Percentiles rank a stretch among this genome's conserved stretches.
These are phyloP conservation scores for Penicillium sp. DNA, from an alignment of 2,329 filamentous ascomycete species.

Conservation along the genomic window DNA sequence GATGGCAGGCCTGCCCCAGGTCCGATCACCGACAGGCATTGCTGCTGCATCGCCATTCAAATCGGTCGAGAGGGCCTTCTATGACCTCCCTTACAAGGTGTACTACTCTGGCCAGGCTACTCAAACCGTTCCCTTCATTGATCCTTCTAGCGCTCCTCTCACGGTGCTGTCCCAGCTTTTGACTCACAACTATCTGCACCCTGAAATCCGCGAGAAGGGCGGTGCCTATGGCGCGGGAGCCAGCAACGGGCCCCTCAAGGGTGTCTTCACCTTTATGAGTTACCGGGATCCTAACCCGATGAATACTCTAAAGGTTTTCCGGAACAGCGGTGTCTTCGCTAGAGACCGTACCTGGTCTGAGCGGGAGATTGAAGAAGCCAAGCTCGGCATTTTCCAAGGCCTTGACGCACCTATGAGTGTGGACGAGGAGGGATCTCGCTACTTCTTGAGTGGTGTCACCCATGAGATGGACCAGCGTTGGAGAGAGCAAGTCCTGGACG, in stretches of 20 bases:
- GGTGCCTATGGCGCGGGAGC: slow-evolving; percentile 93
- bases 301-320: slow-evolving; percentile 82
- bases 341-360: slow-evolving; percentile 74
- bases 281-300: slow-evolving; percentile 94
- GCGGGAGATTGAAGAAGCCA: slow-evolving; percentile 89
- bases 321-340: slow-evolving; percentile 76
- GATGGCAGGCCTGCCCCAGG: slow-evolving; percentile 56
- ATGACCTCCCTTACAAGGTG: slow-evolving; percentile 92
- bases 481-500: slow-evolving; percentile 79
- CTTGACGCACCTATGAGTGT: slow-evolving; percentile 86
- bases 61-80: slow-evolving; percentile 67
- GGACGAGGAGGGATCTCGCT: slow-evolving; percentile 78
- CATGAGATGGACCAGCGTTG: slow-evolving; percentile 84
- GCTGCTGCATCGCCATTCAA: slow-evolving; percentile 27
- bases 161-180: slow-evolving; percentile 87
- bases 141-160: slow-evolving; percentile 69
- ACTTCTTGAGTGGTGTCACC: slow-evolving; percentile 79
- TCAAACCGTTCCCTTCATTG: slow-evolving; percentile 77
- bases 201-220: slow-evolving; percentile 96
- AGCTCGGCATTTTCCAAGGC: slow-evolving; percentile 87
- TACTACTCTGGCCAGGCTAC: slow-evolving; percentile 85
- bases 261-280: slow-evolving; percentile 89
- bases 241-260: slow-evolving; percentile 72
- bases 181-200: slow-evolving; percentile 93
- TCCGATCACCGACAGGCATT: slow-evolving; percentile 35